Percentiles rank a stretch among this genome's conserved stretches.
Conservation (phyloP, 352 stramenopile species). For the Pythium sp. region DNA sequence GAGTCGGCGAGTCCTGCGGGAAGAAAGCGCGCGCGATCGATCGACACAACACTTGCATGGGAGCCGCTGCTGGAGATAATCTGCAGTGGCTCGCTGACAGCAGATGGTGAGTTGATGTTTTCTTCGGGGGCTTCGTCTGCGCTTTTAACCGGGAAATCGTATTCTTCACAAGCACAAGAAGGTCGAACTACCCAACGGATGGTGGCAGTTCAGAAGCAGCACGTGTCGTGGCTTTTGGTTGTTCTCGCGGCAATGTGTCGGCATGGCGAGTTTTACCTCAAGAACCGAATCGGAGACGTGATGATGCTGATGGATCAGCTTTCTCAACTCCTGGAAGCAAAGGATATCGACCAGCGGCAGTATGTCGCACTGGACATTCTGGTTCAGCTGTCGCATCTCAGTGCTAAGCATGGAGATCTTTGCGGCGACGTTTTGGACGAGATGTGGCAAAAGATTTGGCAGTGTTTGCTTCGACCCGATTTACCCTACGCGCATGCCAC, state of each 20-base stretch:
- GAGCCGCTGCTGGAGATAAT: constrained; percentile 44
- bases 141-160: not conserved
- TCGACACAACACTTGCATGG: constrained; percentile 34
- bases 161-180: constrained; percentile 20
- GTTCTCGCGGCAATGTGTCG: constrained; percentile 43
- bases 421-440: constrained; percentile 39
- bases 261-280: constrained; percentile 50
- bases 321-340: constrained; percentile 35
- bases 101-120: constrained; percentile 15
- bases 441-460: constrained; percentile 46
- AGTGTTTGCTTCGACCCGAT: constrained; percentile 45
- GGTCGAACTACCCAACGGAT: constrained; percentile 19
- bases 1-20: not conserved
- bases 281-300: constrained; percentile 55
- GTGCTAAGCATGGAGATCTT: constrained; percentile 26
- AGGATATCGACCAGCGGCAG: constrained; percentile 50
- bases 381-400: constrained; percentile 49
- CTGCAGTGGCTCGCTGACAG: constrained; percentile 27
- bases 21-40: constrained; percentile 18
- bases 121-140: constrained; percentile 21
- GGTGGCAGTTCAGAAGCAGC: constrained; percentile 30
- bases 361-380: constrained; percentile 43
- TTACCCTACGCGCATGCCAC: constrained; percentile 49
- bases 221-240: constrained; percentile 45
- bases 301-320: constrained; percentile 56